Conservation (phyloP, 176 grass and related monocot genomes). For the Tillandsia leiboldiana region DNA sequence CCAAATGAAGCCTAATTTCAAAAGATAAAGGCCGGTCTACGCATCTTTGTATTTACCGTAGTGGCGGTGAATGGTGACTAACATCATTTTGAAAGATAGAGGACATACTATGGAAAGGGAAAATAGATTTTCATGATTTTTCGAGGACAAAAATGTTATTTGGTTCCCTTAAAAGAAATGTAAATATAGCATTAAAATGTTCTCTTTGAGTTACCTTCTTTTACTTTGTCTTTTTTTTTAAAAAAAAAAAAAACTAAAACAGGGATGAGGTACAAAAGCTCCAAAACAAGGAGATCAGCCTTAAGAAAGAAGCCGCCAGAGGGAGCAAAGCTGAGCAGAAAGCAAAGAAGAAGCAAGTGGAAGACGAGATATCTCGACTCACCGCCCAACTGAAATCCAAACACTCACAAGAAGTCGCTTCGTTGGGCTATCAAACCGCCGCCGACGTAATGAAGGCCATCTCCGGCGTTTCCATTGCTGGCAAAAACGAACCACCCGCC, state of each 20-base stretch:
- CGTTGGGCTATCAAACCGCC: neutral
- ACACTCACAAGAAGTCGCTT: constrained; percentile 5
- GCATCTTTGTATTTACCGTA: too few species aligned
- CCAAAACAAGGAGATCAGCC: constrained; percentile 14
- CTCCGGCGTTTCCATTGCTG: neutral
- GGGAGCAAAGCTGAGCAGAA: constrained; percentile 24
- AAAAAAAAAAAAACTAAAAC: neutral
- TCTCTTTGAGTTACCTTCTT: too few species aligned
- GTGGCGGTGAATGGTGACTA: too few species aligned
- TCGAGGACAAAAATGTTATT: too few species aligned
- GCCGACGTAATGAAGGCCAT: constrained; percentile 12
- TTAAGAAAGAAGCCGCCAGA: constrained; percentile 17
- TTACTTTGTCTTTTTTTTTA: neutral
- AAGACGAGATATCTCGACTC: constrained; percentile 15
- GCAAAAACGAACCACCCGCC: neutral
- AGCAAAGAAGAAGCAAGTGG: constrained; percentile 18
- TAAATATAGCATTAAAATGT: too few species aligned
- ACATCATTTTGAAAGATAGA: too few species aligned
- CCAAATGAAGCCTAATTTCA: too few species aligned
- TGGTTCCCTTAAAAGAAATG: too few species aligned
- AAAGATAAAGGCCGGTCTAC: too few species aligned
- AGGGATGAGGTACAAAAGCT: constrained; percentile 12
- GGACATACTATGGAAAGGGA: too few species aligned
- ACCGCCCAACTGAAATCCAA: constrained; percentile 6
- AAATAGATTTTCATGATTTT: too few species aligned